A percentile compares a stretch with the other conserved stretches of the same genome.
Conservation (phyloP, 495 filamentous ascomycete species). For the Neurospora africana region DNA sequence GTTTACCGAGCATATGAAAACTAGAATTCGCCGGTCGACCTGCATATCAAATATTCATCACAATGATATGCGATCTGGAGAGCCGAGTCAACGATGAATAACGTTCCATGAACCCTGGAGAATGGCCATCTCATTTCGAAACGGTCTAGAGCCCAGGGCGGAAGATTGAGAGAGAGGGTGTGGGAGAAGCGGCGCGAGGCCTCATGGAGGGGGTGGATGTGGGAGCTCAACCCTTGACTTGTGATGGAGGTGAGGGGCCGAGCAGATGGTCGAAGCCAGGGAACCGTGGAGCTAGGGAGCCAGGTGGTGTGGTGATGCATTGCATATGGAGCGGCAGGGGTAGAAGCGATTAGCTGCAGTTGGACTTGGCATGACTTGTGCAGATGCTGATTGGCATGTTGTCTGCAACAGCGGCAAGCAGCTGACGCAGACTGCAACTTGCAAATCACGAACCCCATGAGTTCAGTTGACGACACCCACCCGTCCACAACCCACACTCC, state of each 20-base stretch:
- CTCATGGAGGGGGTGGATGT: conserved; percentile 9
- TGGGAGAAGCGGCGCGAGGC: conserved; percentile 7
- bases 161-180: conserved; percentile 15
- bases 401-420: conserved; percentile 16
- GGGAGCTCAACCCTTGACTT: conserved; percentile 10
- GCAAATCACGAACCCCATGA: conserved; percentile 18
- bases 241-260: conserved; percentile 8
- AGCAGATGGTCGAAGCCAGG: conserved; percentile 5
- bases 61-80: neutral
- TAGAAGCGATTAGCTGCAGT: conserved; percentile 16
- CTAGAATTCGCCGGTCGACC: neutral
- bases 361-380: conserved; percentile 13
- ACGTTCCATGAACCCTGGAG: neutral
- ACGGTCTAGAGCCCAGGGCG: neutral
- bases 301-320: conserved; percentile 2
- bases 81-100: neutral
- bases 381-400: conserved; percentile 10
- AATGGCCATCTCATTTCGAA: neutral
- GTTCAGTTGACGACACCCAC: conserved; percentile 9
- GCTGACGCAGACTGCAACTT: conserved; percentile 21
- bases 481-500: neutral
- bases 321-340: conserved; percentile 11
- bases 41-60: neutral
- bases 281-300: conserved; percentile 9
- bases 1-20: neutral